Conservation (phyloP, 2,329 filamentous ascomycete species). For the Seiridium unicorne region DNA sequence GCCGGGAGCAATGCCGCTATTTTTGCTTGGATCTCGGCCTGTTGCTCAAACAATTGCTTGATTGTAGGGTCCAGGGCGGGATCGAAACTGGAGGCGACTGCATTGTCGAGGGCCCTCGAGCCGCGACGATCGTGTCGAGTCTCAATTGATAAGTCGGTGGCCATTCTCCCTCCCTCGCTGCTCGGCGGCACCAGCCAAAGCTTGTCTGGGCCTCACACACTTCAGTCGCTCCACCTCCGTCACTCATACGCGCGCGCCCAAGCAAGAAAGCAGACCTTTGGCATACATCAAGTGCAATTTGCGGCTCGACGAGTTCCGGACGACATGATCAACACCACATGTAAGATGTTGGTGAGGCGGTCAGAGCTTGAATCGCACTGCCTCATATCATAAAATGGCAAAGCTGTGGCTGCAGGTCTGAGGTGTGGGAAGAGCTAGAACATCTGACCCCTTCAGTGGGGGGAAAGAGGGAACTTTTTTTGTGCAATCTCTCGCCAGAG, state of each 20-base stretch:
- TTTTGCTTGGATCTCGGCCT: constrained; percentile 51
- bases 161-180: constrained; percentile 19
- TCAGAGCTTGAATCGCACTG: constrained; percentile 8
- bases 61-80: constrained; percentile 42
- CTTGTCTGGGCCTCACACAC: constrained; percentile 2
- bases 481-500: constrained; percentile 3
- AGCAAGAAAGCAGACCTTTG: not conserved
- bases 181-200: constrained; percentile 4
- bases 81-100: constrained; percentile 31
- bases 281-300: constrained; percentile 28
- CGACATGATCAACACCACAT: constrained; percentile 10
- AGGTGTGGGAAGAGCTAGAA: constrained; percentile 10
- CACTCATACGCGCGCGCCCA: constrained; percentile 1
- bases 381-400: constrained; percentile 7
- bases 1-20: constrained; percentile 46
- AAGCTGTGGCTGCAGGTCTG: constrained; percentile 5
- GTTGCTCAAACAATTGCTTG: constrained; percentile 47
- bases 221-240: constrained; percentile 12
- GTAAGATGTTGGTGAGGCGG: constrained; percentile 2
- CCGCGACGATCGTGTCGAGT: constrained; percentile 30
- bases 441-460: constrained; percentile 10
- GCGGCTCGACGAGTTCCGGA: not conserved
- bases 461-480: constrained; percentile 11
- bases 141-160: constrained; percentile 24
- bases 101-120: constrained; percentile 21